Base-by-base conservation (phyloP, 208 protist genomes). In the Leishmania mexicana region DNA sequence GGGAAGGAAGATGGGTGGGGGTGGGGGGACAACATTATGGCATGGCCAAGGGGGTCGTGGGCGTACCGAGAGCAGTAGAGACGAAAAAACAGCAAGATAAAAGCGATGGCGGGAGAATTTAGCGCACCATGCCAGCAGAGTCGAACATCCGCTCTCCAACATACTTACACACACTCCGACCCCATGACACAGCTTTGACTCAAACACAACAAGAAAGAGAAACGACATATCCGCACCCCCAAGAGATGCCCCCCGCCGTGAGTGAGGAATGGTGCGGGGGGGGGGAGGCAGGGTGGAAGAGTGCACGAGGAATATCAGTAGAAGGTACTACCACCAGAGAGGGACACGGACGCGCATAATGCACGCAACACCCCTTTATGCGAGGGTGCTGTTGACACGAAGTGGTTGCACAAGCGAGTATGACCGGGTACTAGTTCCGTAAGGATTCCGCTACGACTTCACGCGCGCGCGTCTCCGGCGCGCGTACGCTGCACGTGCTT, bases 401-500 rank as follows among this genome's bases (percentile, higher is more conserved):
- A 73, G 67, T 68, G 31, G 13, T 1, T 38, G 24, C 42, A 31
- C 21, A 3, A 31, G 38, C 10, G 42, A n/a, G 42, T 51, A 21
- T 35, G 21, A 17, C 42, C 42, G 19, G 8, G 45, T 8, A 75
- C n/a, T 28, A 8, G 38, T 5, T 65, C 0, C 19, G 57, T 17
- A 75, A 45, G 8, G 24, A 31, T 13, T 65, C 74, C 2, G 57
- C 35, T 21, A 57, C 19, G 11, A 49, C 53, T 47, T 68, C 19
- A 78, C 74, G 54, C 74, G 7, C n/a, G 47, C 51, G 60, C 49
- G 2, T 78, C 75, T 0, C 75, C 53, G 1, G 60, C 54, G 4
- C 85, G 85, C 24, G 76, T 76, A 3, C 72, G 31, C 31, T 84
- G 71, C 47, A 91, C 80, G 42, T 78, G 47, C n/a, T 75, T 78